Conservation (phyloP, 805 yeast genomes). For the Candida namnaoensis region DNA sequence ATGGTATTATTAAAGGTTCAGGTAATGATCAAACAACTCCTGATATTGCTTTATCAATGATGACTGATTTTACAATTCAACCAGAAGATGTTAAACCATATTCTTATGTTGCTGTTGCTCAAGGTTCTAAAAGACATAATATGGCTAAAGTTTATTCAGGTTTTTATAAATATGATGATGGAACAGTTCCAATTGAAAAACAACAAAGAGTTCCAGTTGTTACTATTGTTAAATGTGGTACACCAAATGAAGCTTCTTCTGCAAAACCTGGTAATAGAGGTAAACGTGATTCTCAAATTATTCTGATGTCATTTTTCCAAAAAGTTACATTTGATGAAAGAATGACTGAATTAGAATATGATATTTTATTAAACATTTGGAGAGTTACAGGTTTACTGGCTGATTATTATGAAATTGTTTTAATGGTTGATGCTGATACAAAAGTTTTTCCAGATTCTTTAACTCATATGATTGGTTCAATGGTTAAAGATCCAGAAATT, state of each 20-base stretch:
- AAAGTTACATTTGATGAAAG: slow-evolving; percentile 85
- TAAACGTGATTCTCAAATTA: slow-evolving; percentile 89
- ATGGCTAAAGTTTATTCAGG: slow-evolving; percentile 98
- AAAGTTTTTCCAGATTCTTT: slow-evolving; percentile 79
- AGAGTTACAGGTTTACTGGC: slow-evolving; percentile 80
- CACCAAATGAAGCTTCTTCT: slow-evolving; percentile 64
- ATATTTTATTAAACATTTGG: slow-evolving; percentile 68
- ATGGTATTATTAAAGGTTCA: slow-evolving; percentile 90
- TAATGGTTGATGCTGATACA: slow-evolving; percentile 96
- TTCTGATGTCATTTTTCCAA: slow-evolving; percentile 85
- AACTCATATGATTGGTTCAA: slow-evolving; percentile 84
- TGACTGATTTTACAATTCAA: slow-evolving; percentile 68
- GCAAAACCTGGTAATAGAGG: slow-evolving; percentile 92
- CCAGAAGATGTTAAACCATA: slow-evolving; percentile 70
- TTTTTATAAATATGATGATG: slow-evolving; percentile 76
- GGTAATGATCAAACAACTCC: slow-evolving; percentile 88
- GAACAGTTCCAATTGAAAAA: slow-evolving; percentile 65
- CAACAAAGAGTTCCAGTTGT: slow-evolving; percentile 83
- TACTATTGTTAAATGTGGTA: slow-evolving; percentile 79
- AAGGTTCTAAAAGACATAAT: slow-evolving; percentile 90
- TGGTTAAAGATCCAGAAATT: slow-evolving; percentile 76
- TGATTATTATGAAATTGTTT: slow-evolving; percentile 67
- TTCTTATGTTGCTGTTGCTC: slow-evolving; percentile 93
- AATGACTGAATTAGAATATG: slow-evolving; percentile 86
- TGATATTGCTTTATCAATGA: slow-evolving; percentile 79